Conservation (phyloP, 441 rosid species). For the Gossypium davidsonii region DNA sequence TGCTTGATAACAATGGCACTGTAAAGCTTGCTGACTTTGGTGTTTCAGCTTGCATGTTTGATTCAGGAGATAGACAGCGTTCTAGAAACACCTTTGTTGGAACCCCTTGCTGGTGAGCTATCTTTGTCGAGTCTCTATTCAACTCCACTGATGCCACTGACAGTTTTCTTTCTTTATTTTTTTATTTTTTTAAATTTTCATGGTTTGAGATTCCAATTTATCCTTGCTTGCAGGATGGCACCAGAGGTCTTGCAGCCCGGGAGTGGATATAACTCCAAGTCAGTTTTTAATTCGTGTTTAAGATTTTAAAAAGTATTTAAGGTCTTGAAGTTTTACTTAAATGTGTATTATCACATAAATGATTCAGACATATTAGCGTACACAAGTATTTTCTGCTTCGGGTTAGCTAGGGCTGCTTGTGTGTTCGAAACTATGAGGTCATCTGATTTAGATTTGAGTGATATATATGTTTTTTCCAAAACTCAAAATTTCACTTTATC, state of each 20-base stretch:
- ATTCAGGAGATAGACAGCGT: slow-evolving; percentile 91
- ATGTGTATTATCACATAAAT: neutral
- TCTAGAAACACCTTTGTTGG: slow-evolving; percentile 98
- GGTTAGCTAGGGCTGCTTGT: neutral
- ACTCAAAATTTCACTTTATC: neutral
- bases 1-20: slow-evolving; percentile 69
- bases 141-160: neutral
- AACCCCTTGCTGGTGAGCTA: slow-evolving; percentile 94
- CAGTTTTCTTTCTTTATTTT: neutral
- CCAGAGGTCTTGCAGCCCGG: slow-evolving; percentile 99
- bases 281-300: slow-evolving; percentile 30
- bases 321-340: neutral
- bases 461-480: neutral
- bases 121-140: slow-evolving; percentile 5
- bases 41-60: slow-evolving; percentile 99
- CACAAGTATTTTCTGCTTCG: neutral
- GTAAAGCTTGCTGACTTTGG: slow-evolving; percentile 99
- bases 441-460: neutral
- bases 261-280: slow-evolving; percentile 97
- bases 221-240: slow-evolving; percentile 78
- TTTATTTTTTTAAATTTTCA: neutral
- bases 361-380: neutral
- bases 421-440: slow-evolving; percentile 4
- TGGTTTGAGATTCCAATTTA: slow-evolving; percentile 7
- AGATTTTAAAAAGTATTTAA: neutral